phyloP scores from a whole-genome alignment of 345 rosid species.

The Gossypium raimondii region DNA sequence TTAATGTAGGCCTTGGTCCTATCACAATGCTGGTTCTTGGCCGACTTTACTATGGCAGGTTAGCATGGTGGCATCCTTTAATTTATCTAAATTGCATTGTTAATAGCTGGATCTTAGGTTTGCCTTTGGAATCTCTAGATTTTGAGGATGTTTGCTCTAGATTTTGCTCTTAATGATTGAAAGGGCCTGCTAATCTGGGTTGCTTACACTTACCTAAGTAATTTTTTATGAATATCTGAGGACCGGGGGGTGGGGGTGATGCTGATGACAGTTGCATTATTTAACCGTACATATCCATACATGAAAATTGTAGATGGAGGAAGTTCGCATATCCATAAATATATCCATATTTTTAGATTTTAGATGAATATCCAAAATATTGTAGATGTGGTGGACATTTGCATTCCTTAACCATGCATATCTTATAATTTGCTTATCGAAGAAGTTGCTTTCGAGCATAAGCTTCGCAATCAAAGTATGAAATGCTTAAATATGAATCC shows the following conservation, averaged over 20 bases:
- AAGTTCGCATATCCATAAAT: too few relatives aligned
- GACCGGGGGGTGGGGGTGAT: too few relatives aligned
- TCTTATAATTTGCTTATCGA: neutral
- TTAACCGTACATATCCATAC: too few relatives aligned
- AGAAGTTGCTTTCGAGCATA: neutral
- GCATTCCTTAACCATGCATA: too few relatives aligned
- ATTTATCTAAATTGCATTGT: neutral
- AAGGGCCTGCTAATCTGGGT: neutral
- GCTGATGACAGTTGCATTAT: too few relatives aligned
- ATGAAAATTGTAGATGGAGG: too few relatives aligned
- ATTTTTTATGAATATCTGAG: neutral
- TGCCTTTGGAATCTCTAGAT: neutral
- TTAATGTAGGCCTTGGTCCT: slow-evolving; percentile 84
- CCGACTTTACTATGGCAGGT: slow-evolving; percentile 97
- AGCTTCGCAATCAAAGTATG: neutral
- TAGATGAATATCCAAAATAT: neutral
- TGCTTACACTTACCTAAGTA: neutral
- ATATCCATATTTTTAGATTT: too few relatives aligned
- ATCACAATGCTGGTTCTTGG: slow-evolving; percentile 97
- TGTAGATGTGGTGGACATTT: neutral
- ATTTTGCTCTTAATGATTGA: neutral
- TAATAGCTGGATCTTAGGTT: neutral
- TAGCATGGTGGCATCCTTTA: slow-evolving; percentile 16
- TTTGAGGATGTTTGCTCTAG: neutral
- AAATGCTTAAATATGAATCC: neutral